phyloP scores from a whole-genome alignment of 2,329 filamentous ascomycete species.

The Dendryphion nanum region DNA sequence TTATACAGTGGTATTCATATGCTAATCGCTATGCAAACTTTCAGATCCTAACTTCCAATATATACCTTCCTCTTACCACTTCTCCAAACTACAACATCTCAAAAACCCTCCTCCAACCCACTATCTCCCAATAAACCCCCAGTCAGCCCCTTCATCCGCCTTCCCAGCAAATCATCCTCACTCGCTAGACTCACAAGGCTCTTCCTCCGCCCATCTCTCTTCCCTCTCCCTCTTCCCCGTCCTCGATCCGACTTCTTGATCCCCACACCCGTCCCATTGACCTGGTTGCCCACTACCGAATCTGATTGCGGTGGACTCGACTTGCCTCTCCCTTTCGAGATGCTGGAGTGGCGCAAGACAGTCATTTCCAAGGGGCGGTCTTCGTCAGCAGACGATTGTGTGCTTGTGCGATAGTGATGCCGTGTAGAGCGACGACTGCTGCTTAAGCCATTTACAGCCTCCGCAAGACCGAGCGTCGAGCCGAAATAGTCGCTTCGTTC shows the following conservation, averaged over 20 bases:
- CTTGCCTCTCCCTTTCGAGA: conserved; percentile 19
- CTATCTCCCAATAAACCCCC: conserved; percentile 35
- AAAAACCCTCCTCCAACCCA: not conserved
- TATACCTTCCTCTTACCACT: not conserved
- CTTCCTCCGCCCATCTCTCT: conserved; percentile 34
- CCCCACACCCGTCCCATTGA: conserved; percentile 5
- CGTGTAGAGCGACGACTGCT: conserved; percentile 32
- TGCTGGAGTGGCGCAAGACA: conserved; percentile 16
- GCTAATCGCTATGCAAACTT: not conserved
- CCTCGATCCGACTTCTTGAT: conserved; percentile 9
- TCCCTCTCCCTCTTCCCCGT: conserved; percentile 22
- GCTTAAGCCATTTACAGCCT: conserved; percentile 59
- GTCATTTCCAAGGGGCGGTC: conserved; percentile 81
- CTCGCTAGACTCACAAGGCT: conserved; percentile 47
- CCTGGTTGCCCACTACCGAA: not conserved
- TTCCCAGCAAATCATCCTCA: conserved; percentile 48
- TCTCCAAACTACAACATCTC: not conserved
- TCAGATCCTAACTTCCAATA: not conserved
- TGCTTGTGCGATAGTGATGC: conserved; percentile 50
- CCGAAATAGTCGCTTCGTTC: conserved; percentile 78
- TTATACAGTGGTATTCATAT: too few species aligned
- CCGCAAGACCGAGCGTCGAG: conserved; percentile 71
- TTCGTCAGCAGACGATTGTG: conserved; percentile 72
- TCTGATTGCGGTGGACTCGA: conserved; percentile 15
- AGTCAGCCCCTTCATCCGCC: conserved; percentile 50